phyloP scores from a whole-genome alignment of 2,329 filamentous ascomycete species.

The Arthrobotrys sphaeroides region DNA sequence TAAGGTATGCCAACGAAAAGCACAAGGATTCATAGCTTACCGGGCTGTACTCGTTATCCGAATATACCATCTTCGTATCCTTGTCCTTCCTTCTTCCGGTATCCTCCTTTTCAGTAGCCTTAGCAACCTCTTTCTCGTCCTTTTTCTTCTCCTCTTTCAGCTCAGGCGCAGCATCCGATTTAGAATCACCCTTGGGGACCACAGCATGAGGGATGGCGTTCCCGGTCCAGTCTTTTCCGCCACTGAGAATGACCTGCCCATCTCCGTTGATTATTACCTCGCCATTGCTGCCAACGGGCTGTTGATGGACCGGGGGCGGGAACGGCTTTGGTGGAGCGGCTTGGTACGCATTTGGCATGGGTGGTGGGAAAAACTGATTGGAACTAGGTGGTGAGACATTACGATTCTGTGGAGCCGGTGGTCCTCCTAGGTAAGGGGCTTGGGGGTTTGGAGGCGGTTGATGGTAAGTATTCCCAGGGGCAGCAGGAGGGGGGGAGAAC shows the following conservation, averaged over 20 bases:
- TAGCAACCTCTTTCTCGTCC: conserved; percentile 53
- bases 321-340: conserved; percentile 44
- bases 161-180: conserved; percentile 2
- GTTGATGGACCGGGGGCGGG: conserved; percentile 23
- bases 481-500: conserved; percentile 63
- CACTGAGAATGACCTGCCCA: conserved; percentile 51
- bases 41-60: conserved; percentile 57
- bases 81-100: conserved; percentile 55
- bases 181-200: conserved; percentile 10
- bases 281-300: conserved; percentile 30
- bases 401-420: conserved; percentile 34
- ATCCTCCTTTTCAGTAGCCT: conserved; percentile 54
- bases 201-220: conserved; percentile 48
- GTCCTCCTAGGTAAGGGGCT: conserved; percentile 28
- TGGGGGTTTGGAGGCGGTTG: conserved; percentile 51
- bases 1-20: no score
- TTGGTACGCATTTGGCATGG: conserved; percentile 33
- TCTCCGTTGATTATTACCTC: conserved; percentile 52
- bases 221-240: conserved; percentile 45
- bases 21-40: conserved; percentile 53
- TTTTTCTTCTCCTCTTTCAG: conserved; percentile 53
- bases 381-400: conserved; percentile 30
- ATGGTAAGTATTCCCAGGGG: conserved; percentile 53
- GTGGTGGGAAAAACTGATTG: conserved; percentile 48
- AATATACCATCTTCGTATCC: conserved; percentile 57